Conservation (phyloP, 1,284 basidiomycete species). For the Leucoagaricus sp. region DNA sequence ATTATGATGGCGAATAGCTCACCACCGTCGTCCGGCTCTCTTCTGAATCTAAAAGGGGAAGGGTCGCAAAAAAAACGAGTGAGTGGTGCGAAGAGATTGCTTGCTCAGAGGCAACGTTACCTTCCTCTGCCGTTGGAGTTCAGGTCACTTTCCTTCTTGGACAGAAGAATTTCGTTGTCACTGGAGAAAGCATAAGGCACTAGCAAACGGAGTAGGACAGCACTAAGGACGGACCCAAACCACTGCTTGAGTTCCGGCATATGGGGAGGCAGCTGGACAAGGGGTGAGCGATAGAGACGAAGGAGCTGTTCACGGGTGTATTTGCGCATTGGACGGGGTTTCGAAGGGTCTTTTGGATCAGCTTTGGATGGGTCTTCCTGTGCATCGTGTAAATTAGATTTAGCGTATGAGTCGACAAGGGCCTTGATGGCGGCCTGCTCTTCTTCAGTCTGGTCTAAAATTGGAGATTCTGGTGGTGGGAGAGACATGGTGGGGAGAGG, state of each 20-base stretch:
- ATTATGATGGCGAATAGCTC: conserved; percentile 21
- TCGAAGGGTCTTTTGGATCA: conserved; percentile 27
- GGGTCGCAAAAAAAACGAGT: conserved; percentile 4
- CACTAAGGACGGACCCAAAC: conserved; percentile 71
- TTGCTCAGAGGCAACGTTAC: conserved; percentile 33
- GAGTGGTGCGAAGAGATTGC: conserved; percentile 21
- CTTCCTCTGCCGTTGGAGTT: conserved; percentile 61
- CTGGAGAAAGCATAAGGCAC: conserved; percentile 33
- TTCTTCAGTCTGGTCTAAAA: conserved; percentile 14
- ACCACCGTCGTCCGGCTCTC: conserved; percentile 76
- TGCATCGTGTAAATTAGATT: conserved; percentile 37
- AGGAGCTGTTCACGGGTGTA: conserved; percentile 73
- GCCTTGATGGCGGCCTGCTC: conserved; percentile 16
- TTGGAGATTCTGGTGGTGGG: conserved; percentile 13
- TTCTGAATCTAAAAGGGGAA: conserved; percentile 56
- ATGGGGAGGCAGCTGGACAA: conserved; percentile 67
- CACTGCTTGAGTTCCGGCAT: conserved; percentile 85
- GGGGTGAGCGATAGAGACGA: conserved; percentile 70
- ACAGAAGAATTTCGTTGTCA: conserved; percentile 59
- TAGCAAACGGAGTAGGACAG: conserved; percentile 19
- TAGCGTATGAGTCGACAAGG: conserved; percentile 33
- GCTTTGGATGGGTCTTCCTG: conserved; percentile 28
- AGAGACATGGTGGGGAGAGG: conserved; percentile 17
- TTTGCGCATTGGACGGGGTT: conserved; percentile 49
- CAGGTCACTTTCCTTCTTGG: conserved; percentile 69